Percentiles rank a stretch among this genome's conserved stretches.
These are phyloP conservation scores for Paraphoma sp. DNA, from an alignment of 2,329 filamentous ascomycete species.

Conservation along the genomic window DNA sequence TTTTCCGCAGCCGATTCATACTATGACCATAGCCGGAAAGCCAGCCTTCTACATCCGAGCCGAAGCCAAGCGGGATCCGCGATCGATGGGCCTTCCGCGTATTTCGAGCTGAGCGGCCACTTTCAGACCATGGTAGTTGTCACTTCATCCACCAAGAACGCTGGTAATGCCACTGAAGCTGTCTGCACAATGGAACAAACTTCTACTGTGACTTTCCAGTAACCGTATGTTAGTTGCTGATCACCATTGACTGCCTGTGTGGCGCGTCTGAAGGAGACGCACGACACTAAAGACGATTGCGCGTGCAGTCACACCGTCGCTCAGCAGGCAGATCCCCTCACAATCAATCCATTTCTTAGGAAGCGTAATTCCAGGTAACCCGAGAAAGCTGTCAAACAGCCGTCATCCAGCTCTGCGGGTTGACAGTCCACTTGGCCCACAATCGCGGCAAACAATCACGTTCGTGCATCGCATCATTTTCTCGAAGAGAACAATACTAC, in stretches of 20 bases:
- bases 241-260: no score
- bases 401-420: constrained; percentile 17
- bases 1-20: background rate
- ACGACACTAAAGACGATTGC: constrained; percentile 17
- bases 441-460: background rate
- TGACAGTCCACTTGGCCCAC: background rate
- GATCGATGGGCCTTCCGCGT: background rate
- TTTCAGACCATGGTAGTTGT: background rate
- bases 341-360: no score
- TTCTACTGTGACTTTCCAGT: no score
- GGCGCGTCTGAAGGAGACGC: background rate
- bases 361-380: background rate
- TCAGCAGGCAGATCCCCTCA: background rate
- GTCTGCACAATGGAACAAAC: no score
- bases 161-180: no score
- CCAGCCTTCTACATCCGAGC: background rate
- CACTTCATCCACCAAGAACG: no score
- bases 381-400: constrained; percentile 8
- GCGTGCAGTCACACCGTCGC: constrained; percentile 9
- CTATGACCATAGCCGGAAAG: background rate
- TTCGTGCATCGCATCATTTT: background rate
- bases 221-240: no score
- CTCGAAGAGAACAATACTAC: background rate
- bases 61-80: background rate
- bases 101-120: background rate